Conservation (phyloP, 2,329 filamentous ascomycete genomes). For the Polychaeton citri region DNA sequence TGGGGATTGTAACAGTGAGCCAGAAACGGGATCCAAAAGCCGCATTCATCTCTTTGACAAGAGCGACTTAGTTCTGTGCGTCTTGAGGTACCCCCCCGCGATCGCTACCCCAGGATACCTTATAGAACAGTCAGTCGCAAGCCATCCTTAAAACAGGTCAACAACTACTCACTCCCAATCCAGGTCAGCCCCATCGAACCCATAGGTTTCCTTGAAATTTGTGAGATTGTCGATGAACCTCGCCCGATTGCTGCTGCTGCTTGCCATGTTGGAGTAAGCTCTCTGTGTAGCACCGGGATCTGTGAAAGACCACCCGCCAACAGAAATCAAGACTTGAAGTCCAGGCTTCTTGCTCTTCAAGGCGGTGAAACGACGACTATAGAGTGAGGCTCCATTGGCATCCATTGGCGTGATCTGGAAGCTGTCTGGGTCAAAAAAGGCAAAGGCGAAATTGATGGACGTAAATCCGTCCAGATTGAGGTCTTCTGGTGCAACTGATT, state of each 20-base stretch:
- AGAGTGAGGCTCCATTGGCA: conserved; percentile 4
- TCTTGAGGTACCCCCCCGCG: conserved; percentile 26
- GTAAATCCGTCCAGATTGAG: neutral
- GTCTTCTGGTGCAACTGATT: neutral
- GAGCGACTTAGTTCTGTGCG: conserved; percentile 19
- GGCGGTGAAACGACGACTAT: conserved; percentile 3
- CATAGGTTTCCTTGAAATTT: conserved; percentile 10
- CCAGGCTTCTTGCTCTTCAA: conserved; percentile 3
- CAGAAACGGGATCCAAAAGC: conserved; percentile 24
- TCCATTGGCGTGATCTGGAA: conserved; percentile 21
- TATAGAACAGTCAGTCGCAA: too few species aligned
- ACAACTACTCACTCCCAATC: conserved; percentile 13
- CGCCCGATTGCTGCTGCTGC: neutral
- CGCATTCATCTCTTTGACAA: conserved; percentile 22
- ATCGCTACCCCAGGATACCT: conserved; percentile 14
- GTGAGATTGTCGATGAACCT: neutral
- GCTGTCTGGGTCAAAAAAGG: conserved; percentile 17
- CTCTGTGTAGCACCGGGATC: conserved; percentile 5
- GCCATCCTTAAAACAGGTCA: too few species aligned
- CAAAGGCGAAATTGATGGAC: conserved; percentile 17
- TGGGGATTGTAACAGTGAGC: conserved; percentile 12
- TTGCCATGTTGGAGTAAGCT: conserved; percentile 1
- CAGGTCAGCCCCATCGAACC: conserved; percentile 10
- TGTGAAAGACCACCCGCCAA: conserved; percentile 3
- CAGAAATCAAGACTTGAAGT: conserved; percentile 4